Base-by-base conservation (phyloP, 2,329 filamentous ascomycete genomes). In the Annulohypoxylon truncatum region DNA sequence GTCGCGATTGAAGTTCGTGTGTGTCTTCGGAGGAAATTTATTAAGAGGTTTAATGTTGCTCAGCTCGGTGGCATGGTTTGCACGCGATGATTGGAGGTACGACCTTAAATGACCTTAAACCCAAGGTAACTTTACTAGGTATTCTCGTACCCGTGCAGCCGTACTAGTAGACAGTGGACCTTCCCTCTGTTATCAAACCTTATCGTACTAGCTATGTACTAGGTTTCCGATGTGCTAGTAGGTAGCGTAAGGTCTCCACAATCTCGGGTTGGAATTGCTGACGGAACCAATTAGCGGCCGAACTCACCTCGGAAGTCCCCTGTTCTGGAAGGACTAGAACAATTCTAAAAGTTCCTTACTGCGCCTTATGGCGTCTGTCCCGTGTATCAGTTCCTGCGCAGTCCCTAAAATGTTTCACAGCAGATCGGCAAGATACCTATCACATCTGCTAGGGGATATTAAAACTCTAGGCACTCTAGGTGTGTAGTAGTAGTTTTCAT, bases 271-370 rank as follows among this genome's bases (percentile, higher is more conserved):
- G 44, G 40, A 50, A 48, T 54, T 47, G 22, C 20, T 31, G 10
- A 35, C 26, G 53, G 50, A 48, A 29, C 62, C 62, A 66, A 66
- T 66, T 48, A 61, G 52, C 38, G 28, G 28, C 47, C 26, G 29
- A 57, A 52, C 26, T 53, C 26, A 42, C 3, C 31, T 53, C 28
- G 35, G 52, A 53, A 46, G 31, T 55, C 62, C 62, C 57, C 54
- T 56, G 53, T 68, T 68, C 63, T 66, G 24, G 66, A 68, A 66
- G 55, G 46, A 61, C 56, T 68, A 66, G 66, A 68, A 68, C 53
- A 66, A 63, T 61, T 68, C 59, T 42, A 58, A 52, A 55, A 20
- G 35, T 40, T 52, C 55, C 18, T 33, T 61, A 64, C 15, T 20
- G 22, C 60, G 51, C 56, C 35, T 28, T 55, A 54, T 51, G 53